Base-by-base conservation (phyloP, 192 early-diverging fungal species). In the Backusella psychrophila region DNA sequence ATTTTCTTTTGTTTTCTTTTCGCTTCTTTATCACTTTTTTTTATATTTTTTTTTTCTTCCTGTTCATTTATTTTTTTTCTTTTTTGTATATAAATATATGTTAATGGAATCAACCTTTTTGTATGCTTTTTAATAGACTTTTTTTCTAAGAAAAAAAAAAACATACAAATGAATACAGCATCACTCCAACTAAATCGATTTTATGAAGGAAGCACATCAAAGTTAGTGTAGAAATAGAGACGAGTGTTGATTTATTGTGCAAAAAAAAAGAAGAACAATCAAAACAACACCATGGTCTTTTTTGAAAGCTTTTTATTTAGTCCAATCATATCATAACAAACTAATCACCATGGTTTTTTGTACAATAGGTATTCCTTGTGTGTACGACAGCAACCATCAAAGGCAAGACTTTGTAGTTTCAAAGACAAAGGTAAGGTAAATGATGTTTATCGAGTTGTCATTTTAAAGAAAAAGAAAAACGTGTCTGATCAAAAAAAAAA, bases 381-480 rank as follows among this genome's bases (percentile, higher is more conserved):
- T 65, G 56, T 74, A n/a, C 52, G 72, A 39, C 72, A 74, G 26
- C 72, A 74, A 11, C 72, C 72, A 19, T 21, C 21, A 26, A 74
- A 65, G 41, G 72, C 72, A 74, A 23, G 72, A 39, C 53, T 74
- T 41, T 74, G 72, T 38, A 74, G 72, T 39, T 74, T 74, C 21
- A 74, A 74, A 74, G 72, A 74, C n/a, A 74, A 74, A 74, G 72
- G 72, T 74, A 59, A 79, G 85, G 72, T 26, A n/a, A 17, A 21
- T 31, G 7, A 5, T 46, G 14, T 46, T 4, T 46, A 4, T 46
- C 19, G 0, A 19, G 17, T 46, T 46, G 4, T 46, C 15, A 19
- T 46, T 46, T 67, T 19, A 67, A 67, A 34, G 9, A 67, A 14
- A 31, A 67, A n/a, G n/a, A n/a, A n/a, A n/a, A n/a, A n/a, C n/a